Conservation (phyloP, 108 stramenopile species). For the Fragilaria crotonensis region DNA sequence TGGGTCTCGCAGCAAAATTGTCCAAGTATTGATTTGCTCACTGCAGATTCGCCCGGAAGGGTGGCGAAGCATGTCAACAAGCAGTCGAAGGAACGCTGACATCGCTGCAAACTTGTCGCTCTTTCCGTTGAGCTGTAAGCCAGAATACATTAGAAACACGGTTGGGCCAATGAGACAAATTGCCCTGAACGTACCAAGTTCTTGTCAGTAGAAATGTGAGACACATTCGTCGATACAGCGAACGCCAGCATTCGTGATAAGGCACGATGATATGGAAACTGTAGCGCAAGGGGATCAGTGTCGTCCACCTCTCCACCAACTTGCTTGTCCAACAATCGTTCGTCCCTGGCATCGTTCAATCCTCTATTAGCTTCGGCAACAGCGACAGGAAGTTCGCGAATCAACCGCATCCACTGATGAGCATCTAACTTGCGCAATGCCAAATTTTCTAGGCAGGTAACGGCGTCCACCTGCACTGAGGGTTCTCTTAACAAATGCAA, state of each 20-base stretch:
- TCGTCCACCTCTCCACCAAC: too few species aligned
- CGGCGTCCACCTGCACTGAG: conserved; percentile 50
- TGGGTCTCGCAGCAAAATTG: conserved; percentile 67
- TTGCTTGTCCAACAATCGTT: conserved; percentile 17
- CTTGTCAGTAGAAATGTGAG: conserved; percentile 65
- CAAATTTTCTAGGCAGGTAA: conserved; percentile 68
- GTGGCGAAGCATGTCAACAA: conserved; percentile 73
- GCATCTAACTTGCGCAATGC: conserved; percentile 62
- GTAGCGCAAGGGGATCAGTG: conserved; percentile 36
- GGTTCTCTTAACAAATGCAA: conserved; percentile 72
- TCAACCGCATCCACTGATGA: conserved; percentile 56
- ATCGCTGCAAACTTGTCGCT: conserved; percentile 36
- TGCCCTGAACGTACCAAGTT: conserved; percentile 24
- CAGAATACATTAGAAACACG: neutral
- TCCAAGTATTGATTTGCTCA: conserved; percentile 74
- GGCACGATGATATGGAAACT: conserved; percentile 63
- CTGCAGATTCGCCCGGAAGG: conserved; percentile 65
- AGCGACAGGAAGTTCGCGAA: conserved; percentile 58
- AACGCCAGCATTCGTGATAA: conserved; percentile 61
- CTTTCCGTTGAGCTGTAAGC: conserved; percentile 10
- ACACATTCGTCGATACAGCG: conserved; percentile 57
- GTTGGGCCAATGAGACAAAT: too few species aligned
- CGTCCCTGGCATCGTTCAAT: conserved; percentile 32
- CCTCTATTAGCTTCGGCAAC: conserved; percentile 55
- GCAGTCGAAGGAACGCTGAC: conserved; percentile 43